Conservation (phyloP, 352 stramenopile genomes). For the Ophiocytium majus region DNA sequence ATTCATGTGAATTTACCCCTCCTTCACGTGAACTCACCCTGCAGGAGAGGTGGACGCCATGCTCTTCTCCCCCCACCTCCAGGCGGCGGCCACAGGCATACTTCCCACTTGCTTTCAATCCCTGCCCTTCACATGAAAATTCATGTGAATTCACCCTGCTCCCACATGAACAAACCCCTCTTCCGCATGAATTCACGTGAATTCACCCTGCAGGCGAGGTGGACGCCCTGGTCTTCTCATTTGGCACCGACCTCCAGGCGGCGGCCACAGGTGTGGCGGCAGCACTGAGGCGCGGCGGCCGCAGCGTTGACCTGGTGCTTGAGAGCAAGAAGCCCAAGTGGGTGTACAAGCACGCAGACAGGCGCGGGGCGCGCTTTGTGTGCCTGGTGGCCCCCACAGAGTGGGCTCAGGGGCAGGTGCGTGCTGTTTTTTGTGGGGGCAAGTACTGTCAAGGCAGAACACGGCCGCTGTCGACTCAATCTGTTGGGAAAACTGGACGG, state of each 20-base stretch:
- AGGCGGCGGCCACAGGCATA: slow-evolving; percentile 62
- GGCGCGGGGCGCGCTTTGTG: slow-evolving; percentile 41
- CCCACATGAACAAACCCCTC: too few species aligned
- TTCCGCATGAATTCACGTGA: too few species aligned
- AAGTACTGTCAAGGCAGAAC: too few species aligned
- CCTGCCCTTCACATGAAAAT: too few species aligned
- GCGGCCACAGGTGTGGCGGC: slow-evolving; percentile 63
- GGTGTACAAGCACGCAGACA: slow-evolving; percentile 64
- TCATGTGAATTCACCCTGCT: too few species aligned
- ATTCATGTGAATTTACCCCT: too few species aligned
- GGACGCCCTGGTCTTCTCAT: slow-evolving; percentile 68
- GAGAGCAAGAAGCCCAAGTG: slow-evolving; percentile 75
- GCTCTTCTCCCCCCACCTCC: slow-evolving; percentile 64
- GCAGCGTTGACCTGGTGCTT: slow-evolving; percentile 71
- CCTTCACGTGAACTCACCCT: too few species aligned
- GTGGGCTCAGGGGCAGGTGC: slow-evolving; percentile 39
- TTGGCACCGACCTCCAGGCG: slow-evolving; percentile 62
- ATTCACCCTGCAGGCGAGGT: slow-evolving; percentile 26
- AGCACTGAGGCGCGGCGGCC: slow-evolving; percentile 62
- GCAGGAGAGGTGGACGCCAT: slow-evolving; percentile 60
- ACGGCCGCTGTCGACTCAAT: too few species aligned
- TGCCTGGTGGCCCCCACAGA: slow-evolving; percentile 56
- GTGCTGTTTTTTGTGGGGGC: too few species aligned
- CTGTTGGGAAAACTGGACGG: too few species aligned
- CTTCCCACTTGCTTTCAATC: too few species aligned